Conservation (phyloP, 2,329 filamentous ascomycete genomes). For the Cladosporium colombiae region DNA sequence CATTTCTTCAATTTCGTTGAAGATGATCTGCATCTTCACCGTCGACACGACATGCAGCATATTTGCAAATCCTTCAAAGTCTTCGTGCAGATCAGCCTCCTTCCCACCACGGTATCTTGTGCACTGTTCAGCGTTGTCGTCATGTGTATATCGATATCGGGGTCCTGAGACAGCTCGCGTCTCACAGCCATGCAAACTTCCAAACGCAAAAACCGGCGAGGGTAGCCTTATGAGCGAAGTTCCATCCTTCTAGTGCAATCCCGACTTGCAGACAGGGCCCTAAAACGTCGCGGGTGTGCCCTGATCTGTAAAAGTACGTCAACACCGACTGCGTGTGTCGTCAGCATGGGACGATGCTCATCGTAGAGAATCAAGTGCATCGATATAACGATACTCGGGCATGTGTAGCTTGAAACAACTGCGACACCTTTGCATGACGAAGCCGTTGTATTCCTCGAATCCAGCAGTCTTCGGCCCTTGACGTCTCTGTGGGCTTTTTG, state of each 20-base stretch:
- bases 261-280: background rate
- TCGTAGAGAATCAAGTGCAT: background rate
- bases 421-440: background rate
- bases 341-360: background rate
- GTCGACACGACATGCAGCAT: background rate
- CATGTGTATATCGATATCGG: background rate
- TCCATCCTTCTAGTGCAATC: background rate
- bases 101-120: background rate
- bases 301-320: background rate
- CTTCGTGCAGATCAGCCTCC: background rate
- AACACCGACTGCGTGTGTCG: background rate
- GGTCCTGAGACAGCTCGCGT: background rate
- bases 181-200: background rate
- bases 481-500: background rate
- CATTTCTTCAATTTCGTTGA: background rate
- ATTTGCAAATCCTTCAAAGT: background rate
- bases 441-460: background rate
- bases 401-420: background rate
- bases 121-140: slow-evolving; percentile 2
- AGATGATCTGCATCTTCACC: slow-evolving; percentile 1
- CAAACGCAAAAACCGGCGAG: background rate
- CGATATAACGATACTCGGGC: background rate
- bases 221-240: background rate
- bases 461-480: background rate
- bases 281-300: background rate